Evolutionary conservation across 495 filamentous ascomycete genomes (phyloP).

Genomic region (Talaromyces borbonicus): DNA sequence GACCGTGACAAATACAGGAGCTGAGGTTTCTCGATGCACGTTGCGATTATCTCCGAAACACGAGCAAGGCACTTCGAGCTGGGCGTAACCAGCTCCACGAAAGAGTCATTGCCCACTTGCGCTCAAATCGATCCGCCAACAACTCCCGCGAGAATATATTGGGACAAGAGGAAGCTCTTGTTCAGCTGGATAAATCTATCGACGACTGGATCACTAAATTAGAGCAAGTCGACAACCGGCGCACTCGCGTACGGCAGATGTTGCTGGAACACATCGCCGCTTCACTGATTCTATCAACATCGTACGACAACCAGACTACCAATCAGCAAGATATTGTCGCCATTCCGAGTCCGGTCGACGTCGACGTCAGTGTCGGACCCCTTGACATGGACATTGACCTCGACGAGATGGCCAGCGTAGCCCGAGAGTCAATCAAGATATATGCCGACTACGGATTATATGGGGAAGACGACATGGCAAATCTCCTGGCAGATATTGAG

Average conservation of each 20-base stretch:
- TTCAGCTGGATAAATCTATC: conserved; percentile 61
- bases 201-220: conserved; percentile 67
- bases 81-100: conserved; percentile 59
- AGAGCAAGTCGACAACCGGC: conserved; percentile 64
- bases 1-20: conserved; percentile 31
- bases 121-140: conserved; percentile 48
- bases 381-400: conserved; percentile 14
- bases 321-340: conserved; percentile 16
- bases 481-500: conserved; percentile 51
- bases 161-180: conserved; percentile 65
- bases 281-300: conserved; percentile 28
- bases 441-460: conserved; percentile 35
- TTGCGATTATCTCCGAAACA: conserved; percentile 61
- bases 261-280: conserved; percentile 65
- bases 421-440: conserved; percentile 44
- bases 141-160: conserved; percentile 60
- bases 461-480: conserved; percentile 53
- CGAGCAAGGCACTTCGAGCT: conserved; percentile 54
- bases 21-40: conserved; percentile 59
- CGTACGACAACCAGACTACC: conserved; percentile 21
- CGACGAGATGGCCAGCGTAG: conserved; percentile 22
- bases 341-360: neutral
- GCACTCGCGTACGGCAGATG: conserved; percentile 61
- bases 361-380: neutral
- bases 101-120: conserved; percentile 59